Evolutionary conservation across 257 asterid genomes (phyloP), one percentile per base, ranked within the genome.

Genomic region (Haberlea rhodopensis): DNA sequence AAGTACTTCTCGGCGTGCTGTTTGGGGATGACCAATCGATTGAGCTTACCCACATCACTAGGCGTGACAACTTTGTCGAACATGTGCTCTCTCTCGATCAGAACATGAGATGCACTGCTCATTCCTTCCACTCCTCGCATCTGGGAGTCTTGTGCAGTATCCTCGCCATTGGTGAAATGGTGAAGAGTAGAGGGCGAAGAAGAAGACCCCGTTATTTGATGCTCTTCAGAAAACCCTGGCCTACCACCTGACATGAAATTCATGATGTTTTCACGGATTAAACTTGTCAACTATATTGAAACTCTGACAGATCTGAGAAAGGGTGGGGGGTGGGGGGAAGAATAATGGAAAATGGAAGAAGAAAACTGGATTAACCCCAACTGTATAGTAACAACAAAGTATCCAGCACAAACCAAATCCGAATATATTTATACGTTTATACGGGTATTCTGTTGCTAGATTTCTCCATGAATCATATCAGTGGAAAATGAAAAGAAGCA

Each of bases 1-100:
- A 92, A 92, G 65, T 92, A 92, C 78, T 80, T 92, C 82, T 92
- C 99, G 0, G 98, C 98, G 80, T 92, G 92, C 73, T 92, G 98
- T 71, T 92, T 92, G 3, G 98, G 98, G 23, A 91, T 91, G 6
- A 91, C 98, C 3, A 91, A 63, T 29, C 98, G 77, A 46, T 92
- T 92, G 53, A 92, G 91, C 66, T 92, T 92, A 13, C 99, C 99
- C 21, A 92, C 99, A 64, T 92, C 99, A 72, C 99, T 92, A 1
- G 99, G 99, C 0, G 99, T 92, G 15, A 92, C 99, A 0, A 89
- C 96, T 67, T 92, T 92, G 62, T 92, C 99, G 68, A 92, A 92
- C 99, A 92, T 92, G 73, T 92, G 99, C 67, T 92, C 96, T 43
- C 82, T 72, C 72, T 88, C 90, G 5, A 79, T 70, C 22, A 29